These are phyloP conservation scores for Sclerotinia glacialis DNA, from an alignment of 2,329 filamentous ascomycete species.

Conservation along the genomic window DNA sequence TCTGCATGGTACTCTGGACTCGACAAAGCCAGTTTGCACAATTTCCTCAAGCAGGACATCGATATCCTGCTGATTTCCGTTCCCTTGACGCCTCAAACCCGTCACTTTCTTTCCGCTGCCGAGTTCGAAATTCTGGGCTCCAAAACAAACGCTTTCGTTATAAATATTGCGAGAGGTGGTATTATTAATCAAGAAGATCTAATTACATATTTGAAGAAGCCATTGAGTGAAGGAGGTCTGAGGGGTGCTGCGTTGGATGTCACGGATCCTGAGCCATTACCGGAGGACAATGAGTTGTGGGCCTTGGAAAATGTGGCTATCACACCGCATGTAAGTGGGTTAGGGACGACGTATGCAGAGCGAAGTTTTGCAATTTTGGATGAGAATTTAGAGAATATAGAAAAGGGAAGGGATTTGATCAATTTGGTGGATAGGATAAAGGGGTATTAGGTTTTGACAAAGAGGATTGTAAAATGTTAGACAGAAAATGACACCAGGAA, in stretches of 20 bases:
- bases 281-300: constrained; percentile 60
- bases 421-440: constrained; percentile 60
- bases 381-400: constrained; percentile 53
- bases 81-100: constrained; percentile 41
- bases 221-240: constrained; percentile 45
- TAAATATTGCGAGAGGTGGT: constrained; percentile 62
- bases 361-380: constrained; percentile 57
- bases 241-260: constrained; percentile 65
- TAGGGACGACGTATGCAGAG: constrained; percentile 53
- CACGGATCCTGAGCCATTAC: constrained; percentile 65
- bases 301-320: constrained; percentile 58
- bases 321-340: constrained; percentile 62
- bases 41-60: constrained; percentile 41
- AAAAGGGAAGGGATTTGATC: constrained; percentile 53
- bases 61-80: constrained; percentile 42
- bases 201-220: constrained; percentile 49
- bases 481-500: neutral
- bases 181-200: constrained; percentile 61
- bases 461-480: neutral
- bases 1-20: constrained; percentile 41
- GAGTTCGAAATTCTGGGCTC: constrained; percentile 40
- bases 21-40: constrained; percentile 37
- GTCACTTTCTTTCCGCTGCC: constrained; percentile 43
- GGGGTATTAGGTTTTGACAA: constrained; percentile 52
- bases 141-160: constrained; percentile 51